phyloP scores from a whole-genome alignment of 345 rosid species.

The Citrus inodora region DNA sequence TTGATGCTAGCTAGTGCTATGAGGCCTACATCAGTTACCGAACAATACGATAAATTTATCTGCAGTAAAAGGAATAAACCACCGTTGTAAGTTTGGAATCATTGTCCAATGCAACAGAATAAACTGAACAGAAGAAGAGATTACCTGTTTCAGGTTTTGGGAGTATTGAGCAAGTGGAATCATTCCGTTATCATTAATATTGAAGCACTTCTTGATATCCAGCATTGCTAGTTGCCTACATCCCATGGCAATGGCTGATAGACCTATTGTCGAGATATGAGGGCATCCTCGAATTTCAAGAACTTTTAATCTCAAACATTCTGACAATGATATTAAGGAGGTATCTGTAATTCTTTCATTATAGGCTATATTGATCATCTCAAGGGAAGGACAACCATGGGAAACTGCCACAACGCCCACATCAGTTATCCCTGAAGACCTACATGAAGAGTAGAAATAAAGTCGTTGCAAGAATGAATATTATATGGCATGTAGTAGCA shows the following conservation, averaged over 20 bases:
- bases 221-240: slow-evolving; percentile 57
- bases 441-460: slow-evolving; percentile 10
- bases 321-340: slow-evolving; percentile 46
- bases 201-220: slow-evolving; percentile 63
- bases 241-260: slow-evolving; percentile 56
- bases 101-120: neutral
- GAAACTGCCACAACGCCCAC: slow-evolving; percentile 51
- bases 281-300: slow-evolving; percentile 69
- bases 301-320: slow-evolving; percentile 43
- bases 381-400: slow-evolving; percentile 43
- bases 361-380: slow-evolving; percentile 54
- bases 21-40: slow-evolving; percentile 63
- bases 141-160: slow-evolving; percentile 63
- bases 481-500: neutral
- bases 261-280: slow-evolving; percentile 51
- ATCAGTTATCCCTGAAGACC: slow-evolving; percentile 55
- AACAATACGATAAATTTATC: slow-evolving; percentile 58
- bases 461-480: neutral
- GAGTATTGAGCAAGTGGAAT: slow-evolving; percentile 61
- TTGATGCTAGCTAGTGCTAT: slow-evolving; percentile 55
- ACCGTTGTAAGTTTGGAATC: neutral
- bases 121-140: neutral
- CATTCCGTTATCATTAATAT: slow-evolving; percentile 56
- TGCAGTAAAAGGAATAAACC: slow-evolving; percentile 22
- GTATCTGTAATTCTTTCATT: slow-evolving; percentile 38